Evolutionary conservation across 352 stramenopile genomes (phyloP), one percentile per base, ranked within the genome.

Genomic region (Phytophthora nicotianae): DNA sequence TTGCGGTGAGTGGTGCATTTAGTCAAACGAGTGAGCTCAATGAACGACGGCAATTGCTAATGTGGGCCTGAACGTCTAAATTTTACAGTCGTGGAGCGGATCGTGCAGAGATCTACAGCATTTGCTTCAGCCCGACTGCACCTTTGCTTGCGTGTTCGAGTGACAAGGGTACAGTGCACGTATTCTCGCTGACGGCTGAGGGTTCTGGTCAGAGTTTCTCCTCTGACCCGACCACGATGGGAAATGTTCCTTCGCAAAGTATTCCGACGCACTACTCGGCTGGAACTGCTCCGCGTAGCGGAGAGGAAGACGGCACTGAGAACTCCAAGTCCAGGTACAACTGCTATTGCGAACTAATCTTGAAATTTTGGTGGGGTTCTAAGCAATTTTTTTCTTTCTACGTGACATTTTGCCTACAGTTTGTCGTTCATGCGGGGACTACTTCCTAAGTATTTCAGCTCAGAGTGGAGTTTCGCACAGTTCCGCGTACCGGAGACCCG

Each of bases 121-220:
- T 99, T 59, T 91, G 89, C 60, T 99, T 99, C 73, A 98, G 95
- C 63, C 88, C 91, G 17, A 95, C 97, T 42, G 91, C 89, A 35
- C 89, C 91, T 45, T 92, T 98, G 70, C 72, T 99, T 6, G 96
- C 95, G 0, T 99, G 96, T 75, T 98, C 92, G 17, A 98, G 89
- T 72, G 96, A 99, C 80, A 98, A 99, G 76, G 97, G 97, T 19
- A 99, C 96, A 1, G 90, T 98, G 4, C 97, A 99, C 76, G 88
- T 99, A 37, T 99, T 99, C 63, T 85, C 82, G 21, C 70, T 98
- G 46, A 91, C 87, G 1, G 75, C 74, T 5, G 84, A 93, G 65
- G 85, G 76, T 37, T 86, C 79, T 55, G 78, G 73, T 17, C 79
- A 84, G 1, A 79, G 67, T 41, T 86, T 88, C 26, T 67, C 77